Evolutionary conservation across 176 grass and related monocot genomes (phyloP).

Genomic region (Stipa capillata): DNA sequence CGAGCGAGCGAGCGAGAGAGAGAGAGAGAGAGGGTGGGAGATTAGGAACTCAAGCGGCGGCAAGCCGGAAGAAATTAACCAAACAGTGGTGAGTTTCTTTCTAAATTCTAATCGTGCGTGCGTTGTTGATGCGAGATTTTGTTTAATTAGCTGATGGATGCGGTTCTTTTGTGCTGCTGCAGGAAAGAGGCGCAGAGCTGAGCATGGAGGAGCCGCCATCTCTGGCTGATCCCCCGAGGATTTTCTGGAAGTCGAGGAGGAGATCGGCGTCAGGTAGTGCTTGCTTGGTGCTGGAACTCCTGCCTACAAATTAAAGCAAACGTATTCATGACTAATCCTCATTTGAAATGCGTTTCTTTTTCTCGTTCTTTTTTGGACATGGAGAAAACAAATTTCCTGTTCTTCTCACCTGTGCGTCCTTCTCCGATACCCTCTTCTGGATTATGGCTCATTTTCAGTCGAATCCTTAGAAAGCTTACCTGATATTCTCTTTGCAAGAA

Average conservation of each 20-base stretch:
- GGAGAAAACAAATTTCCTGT: not conserved
- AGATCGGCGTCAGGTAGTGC: conserved; percentile 76
- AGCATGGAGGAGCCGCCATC: not conserved
- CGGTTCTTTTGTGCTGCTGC: not conserved
- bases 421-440: not conserved
- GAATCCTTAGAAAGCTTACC: not conserved
- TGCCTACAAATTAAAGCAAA: not conserved
- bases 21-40: not conserved
- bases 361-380: not conserved
- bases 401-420: not conserved
- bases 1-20: not conserved
- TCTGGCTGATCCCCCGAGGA: conserved; percentile 55
- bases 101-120: too few relatives aligned
- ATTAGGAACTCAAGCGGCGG: not conserved
- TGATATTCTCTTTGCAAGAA: not conserved
- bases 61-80: not conserved
- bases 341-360: not conserved
- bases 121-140: too few relatives aligned
- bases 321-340: not conserved
- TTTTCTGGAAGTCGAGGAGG: conserved; percentile 90
- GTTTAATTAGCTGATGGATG: not conserved
- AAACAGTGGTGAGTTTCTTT: conserved; percentile 12
- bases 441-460: not conserved
- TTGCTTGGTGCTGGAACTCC: not conserved
- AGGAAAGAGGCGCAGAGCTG: not conserved